phyloP scores from a whole-genome alignment of 306 rosid species.

The Quercus rubra region DNA sequence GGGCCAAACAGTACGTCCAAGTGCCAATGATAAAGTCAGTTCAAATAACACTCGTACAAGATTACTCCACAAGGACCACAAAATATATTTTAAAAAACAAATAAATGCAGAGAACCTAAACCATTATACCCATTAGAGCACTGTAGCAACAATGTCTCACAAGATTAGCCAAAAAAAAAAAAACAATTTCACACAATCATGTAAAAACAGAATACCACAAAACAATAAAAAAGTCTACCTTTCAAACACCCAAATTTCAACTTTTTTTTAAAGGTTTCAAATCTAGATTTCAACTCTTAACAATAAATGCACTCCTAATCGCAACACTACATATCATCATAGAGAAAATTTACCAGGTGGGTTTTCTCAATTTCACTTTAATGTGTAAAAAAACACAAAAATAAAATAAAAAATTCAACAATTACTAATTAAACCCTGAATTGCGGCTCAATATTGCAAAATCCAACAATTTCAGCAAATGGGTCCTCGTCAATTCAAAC shows the following conservation, averaged over 20 bases:
- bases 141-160: too few relatives aligned
- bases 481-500: slow-evolving; percentile 21
- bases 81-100: too few relatives aligned
- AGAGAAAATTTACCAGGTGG: background rate
- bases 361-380: background rate
- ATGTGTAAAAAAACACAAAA: background rate
- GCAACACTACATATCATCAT: background rate
- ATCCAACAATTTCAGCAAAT: slow-evolving; percentile 10
- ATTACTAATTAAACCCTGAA: slow-evolving; percentile 4
- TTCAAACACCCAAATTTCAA: background rate
- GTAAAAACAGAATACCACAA: too few relatives aligned
- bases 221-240: too few relatives aligned
- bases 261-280: background rate
- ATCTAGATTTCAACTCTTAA: background rate
- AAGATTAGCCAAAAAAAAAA: too few relatives aligned
- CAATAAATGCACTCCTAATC: background rate
- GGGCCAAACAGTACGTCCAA: too few relatives aligned
- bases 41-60: too few relatives aligned
- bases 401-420: background rate
- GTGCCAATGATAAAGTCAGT: too few relatives aligned
- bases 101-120: too few relatives aligned
- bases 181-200: too few relatives aligned
- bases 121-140: too few relatives aligned
- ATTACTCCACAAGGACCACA: too few relatives aligned
- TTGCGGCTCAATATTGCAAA: background rate